A percentile compares a stretch with the other conserved stretches of the same genome.
Conservation (phyloP, 2,329 filamentous ascomycete genomes). For the Colletotrichum higginsianum region DNA sequence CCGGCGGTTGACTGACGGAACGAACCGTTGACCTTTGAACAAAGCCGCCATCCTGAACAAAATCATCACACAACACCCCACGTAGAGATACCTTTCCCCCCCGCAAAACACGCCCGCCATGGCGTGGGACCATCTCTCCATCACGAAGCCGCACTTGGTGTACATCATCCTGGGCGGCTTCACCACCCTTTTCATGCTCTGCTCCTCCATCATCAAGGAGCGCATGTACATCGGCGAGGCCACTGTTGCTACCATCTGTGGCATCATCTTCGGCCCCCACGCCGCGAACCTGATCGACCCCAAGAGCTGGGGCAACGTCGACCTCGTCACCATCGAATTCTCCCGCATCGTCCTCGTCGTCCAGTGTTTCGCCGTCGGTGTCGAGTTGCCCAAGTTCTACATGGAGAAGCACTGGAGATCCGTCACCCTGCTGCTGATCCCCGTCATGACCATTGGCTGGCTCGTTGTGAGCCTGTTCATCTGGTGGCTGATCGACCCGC, state of each 20-base stretch:
- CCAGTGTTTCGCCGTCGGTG: slow-evolving; percentile 92
- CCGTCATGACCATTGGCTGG: slow-evolving; percentile 98
- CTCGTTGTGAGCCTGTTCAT: slow-evolving; percentile 92
- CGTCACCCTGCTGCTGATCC: slow-evolving; percentile 87
- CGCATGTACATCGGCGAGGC: slow-evolving; percentile 98
- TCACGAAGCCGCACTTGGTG: slow-evolving; percentile 96
- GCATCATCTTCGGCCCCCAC: slow-evolving; percentile 90
- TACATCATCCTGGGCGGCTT: slow-evolving; percentile 99
- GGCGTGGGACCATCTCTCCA: slow-evolving; percentile 85
- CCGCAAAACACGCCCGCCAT: slow-evolving; percentile 59
- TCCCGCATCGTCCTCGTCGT: slow-evolving; percentile 91
- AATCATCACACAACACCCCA: not conserved
- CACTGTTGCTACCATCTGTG: slow-evolving; percentile 90
- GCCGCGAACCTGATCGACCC: slow-evolving; percentile 87
- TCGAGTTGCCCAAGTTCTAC: slow-evolving; percentile 92
- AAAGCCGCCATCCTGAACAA: no score
- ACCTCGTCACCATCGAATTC: slow-evolving; percentile 91
- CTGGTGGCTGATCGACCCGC: slow-evolving; percentile 86
- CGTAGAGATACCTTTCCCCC: slow-evolving; percentile 2
- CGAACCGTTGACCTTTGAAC: not conserved
- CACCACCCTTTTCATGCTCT: slow-evolving; percentile 98
- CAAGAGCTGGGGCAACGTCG: slow-evolving; percentile 82
- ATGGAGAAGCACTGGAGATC: slow-evolving; percentile 99
- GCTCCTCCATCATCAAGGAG: slow-evolving; percentile 98
- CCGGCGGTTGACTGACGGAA: slow-evolving; percentile 25